phyloP scores from a whole-genome alignment of 2,329 filamentous ascomycete species.

The Colletotrichum cuscutae region DNA sequence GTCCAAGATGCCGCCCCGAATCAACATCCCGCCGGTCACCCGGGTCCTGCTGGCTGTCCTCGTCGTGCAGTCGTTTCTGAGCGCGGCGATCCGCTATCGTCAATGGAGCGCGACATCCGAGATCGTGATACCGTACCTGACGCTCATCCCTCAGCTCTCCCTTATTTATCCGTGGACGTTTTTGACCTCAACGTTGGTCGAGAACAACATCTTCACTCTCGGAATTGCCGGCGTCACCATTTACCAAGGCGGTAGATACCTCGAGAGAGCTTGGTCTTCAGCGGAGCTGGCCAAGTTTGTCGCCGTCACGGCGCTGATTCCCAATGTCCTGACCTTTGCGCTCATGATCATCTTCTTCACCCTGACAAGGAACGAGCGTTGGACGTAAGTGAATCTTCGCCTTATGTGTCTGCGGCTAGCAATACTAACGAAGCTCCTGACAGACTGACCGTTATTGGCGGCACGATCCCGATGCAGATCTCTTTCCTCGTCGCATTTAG shows the following conservation, averaged over 20 bases:
- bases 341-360: conserved; percentile 80
- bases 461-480: conserved; percentile 89
- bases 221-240: conserved; percentile 80
- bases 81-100: conserved; percentile 79
- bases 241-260: conserved; percentile 92
- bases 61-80: conserved; percentile 82
- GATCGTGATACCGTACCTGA: conserved; percentile 86
- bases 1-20: conserved; percentile 76
- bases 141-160: conserved; percentile 84
- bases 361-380: conserved; percentile 72
- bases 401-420: not conserved
- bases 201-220: conserved; percentile 92
- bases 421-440: conserved; percentile 36
- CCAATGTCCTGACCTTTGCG: conserved; percentile 80
- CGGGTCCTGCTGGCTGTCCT: conserved; percentile 81
- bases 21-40: conserved; percentile 94
- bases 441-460: conserved; percentile 84
- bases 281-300: conserved; percentile 93
- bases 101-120: conserved; percentile 72
- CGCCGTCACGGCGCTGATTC: conserved; percentile 78
- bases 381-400: conserved; percentile 67
- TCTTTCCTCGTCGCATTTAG: conserved; percentile 97
- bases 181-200: conserved; percentile 85
- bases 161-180: conserved; percentile 95
- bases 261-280: conserved; percentile 96